Conservation (phyloP, 1,139 yeast species). For the Suhomyces choctaworum region DNA sequence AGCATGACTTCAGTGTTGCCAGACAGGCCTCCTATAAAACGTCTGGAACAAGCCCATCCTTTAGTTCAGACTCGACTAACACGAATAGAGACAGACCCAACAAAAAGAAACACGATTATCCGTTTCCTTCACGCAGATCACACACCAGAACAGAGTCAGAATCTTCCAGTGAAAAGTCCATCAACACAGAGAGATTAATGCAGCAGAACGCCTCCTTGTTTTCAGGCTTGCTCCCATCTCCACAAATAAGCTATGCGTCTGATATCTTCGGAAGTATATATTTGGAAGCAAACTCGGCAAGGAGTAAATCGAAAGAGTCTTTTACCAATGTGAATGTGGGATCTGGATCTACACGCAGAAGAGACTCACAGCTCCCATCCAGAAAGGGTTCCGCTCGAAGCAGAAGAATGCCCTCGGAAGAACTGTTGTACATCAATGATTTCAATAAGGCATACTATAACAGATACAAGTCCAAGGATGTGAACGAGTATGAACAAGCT, state of each 20-base stretch:
- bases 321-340: not conserved
- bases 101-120: not conserved
- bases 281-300: slow-evolving; percentile 1
- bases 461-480: slow-evolving; percentile 17
- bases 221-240: slow-evolving; percentile 41
- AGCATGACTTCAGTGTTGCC: slow-evolving; percentile 12
- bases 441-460: slow-evolving; percentile 23
- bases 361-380: not conserved
- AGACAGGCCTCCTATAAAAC: slow-evolving; percentile 14
- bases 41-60: slow-evolving; percentile 5
- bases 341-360: not conserved
- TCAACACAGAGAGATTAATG: slow-evolving; percentile 35
- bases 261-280: slow-evolving; percentile 29
- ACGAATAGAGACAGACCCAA: slow-evolving; percentile 1
- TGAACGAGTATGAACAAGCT: slow-evolving; percentile 13
- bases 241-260: slow-evolving; percentile 39
- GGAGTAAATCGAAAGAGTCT: slow-evolving; percentile 2
- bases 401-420: slow-evolving; percentile 1
- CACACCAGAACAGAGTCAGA: not conserved
- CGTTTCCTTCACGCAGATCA: not conserved
- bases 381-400: not conserved
- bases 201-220: slow-evolving; percentile 34
- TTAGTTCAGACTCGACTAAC: slow-evolving; percentile 5
- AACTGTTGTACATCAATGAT: slow-evolving; percentile 12
- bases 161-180: slow-evolving; percentile 23